phyloP scores from a whole-genome alignment of 2,329 filamentous ascomycete species.

The Bipolaris victoriae region DNA sequence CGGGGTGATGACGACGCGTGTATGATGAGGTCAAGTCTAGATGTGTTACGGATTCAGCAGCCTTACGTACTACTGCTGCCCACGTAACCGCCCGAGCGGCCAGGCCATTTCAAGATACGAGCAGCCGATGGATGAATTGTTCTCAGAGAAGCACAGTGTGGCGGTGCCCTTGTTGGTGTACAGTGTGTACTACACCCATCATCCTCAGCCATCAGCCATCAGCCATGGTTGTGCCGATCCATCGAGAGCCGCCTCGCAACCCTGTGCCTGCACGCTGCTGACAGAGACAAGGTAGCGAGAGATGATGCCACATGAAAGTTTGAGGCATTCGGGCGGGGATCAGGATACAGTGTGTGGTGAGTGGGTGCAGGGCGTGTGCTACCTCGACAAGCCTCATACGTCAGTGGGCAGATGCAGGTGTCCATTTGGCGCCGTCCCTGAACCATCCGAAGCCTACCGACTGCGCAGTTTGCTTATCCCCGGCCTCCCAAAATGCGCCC shows the following conservation, averaged over 20 bases:
- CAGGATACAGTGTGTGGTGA: neutral
- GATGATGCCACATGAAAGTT: neutral
- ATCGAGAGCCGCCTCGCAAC: neutral
- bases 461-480: neutral
- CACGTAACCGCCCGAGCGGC: constrained; percentile 11
- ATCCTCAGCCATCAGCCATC: constrained; percentile 2
- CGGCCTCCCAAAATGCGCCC: neutral
- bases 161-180: constrained; percentile 7
- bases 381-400: neutral
- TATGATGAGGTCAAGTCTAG: constrained; percentile 21
- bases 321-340: neutral
- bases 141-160: constrained; percentile 5
- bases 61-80: constrained; percentile 13
- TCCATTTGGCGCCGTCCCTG: neutral
- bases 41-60: constrained; percentile 12
- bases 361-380: neutral
- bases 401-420: neutral
- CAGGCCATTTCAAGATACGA: neutral
- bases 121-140: constrained; percentile 6
- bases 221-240: neutral
- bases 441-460: neutral
- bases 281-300: neutral
- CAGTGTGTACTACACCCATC: neutral
- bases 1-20: constrained; percentile 21
- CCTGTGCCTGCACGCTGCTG: neutral